Base-by-base conservation (phyloP, 129 eudicot species). In the Solidago caesia region DNA sequence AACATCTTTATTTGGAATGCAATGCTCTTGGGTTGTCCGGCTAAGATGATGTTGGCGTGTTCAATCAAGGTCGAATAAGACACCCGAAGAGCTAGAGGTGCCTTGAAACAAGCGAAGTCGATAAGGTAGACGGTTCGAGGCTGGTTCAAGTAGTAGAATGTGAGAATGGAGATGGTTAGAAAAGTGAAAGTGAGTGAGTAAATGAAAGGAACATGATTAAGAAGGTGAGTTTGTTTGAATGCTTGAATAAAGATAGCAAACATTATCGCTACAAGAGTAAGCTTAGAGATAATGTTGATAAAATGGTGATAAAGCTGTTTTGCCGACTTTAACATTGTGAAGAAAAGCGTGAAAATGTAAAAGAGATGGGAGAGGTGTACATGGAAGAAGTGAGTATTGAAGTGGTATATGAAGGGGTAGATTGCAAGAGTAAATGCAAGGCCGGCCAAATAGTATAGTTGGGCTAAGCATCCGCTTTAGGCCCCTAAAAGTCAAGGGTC, bases 1-100 rank as follows among this genome's bases (percentile, higher is more conserved):
- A 85, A 73, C 39, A 88, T 88, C 57, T 79, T 83, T 62, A 75
- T 58, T 46, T 82, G 85, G 75, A 87, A 87, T 12, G 70, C 65
- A 1, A 87, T 72, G 61, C 87, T 80, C 15, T 87, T 77, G 9
- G 88, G 89, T 51, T 82, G 64, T 7, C 58, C 27, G 48, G 71
- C 69, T 4, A 82, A 57, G 21, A 58, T 68, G 48, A 77, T 45
- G 33, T 8, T 48, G 42, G 15, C 39, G n/a, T 62, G 67, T 62
- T 62, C 67, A 33, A 62, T 15, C 6, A 13, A 15, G 4, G 45
- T 25, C 3, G 67, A 14, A 62, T 5, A 26, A 12, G 67, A 13
- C 42, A 33, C 67, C 10, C 67, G 67, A 62, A 25, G 39, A 62
- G 12, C 15, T 14, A 26, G 5, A 62, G 67, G 29, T 5, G 67